These are phyloP conservation scores for Globisporangium mamillatum DNA, from an alignment of 352 stramenopile genomes.

Conservation along the genomic window DNA sequence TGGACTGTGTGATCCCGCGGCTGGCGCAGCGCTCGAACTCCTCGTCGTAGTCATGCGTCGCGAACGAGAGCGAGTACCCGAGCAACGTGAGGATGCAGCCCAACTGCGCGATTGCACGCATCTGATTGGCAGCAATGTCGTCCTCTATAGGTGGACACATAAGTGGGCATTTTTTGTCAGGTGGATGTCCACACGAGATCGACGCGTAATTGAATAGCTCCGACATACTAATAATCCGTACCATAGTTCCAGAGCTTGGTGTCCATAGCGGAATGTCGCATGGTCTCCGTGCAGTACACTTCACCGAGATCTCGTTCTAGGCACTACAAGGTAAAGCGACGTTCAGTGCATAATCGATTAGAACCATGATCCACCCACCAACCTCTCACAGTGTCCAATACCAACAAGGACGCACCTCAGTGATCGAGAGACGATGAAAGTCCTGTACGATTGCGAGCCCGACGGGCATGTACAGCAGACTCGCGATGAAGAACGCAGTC, in stretches of 20 bases:
- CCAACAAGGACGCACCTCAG: constrained; percentile 10
- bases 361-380: too few species aligned
- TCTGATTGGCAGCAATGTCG: constrained; percentile 32
- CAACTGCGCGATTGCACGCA: constrained; percentile 40
- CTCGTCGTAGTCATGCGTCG: constrained; percentile 27
- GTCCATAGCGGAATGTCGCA: constrained; percentile 24
- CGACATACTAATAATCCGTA: constrained; percentile 6
- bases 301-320: constrained; percentile 28
- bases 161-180: background rate
- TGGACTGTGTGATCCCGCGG: constrained; percentile 13
- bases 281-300: constrained; percentile 35
- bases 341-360: background rate
- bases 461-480: constrained; percentile 26
- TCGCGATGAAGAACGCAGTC: constrained; percentile 17
- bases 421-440: constrained; percentile 20
- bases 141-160: constrained; percentile 13
- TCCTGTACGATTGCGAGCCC: constrained; percentile 21
- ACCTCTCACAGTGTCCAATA: background rate
- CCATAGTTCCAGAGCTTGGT: constrained; percentile 53
- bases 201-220: background rate
- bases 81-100: constrained; percentile 55
- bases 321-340: constrained; percentile 9
- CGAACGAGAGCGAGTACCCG: constrained; percentile 49
- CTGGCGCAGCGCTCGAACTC: constrained; percentile 10
- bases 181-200: background rate